Percentiles rank a stretch among this genome's conserved stretches.
Conservation (phyloP, 805 yeast species). For the Kazachstania taianensis region DNA sequence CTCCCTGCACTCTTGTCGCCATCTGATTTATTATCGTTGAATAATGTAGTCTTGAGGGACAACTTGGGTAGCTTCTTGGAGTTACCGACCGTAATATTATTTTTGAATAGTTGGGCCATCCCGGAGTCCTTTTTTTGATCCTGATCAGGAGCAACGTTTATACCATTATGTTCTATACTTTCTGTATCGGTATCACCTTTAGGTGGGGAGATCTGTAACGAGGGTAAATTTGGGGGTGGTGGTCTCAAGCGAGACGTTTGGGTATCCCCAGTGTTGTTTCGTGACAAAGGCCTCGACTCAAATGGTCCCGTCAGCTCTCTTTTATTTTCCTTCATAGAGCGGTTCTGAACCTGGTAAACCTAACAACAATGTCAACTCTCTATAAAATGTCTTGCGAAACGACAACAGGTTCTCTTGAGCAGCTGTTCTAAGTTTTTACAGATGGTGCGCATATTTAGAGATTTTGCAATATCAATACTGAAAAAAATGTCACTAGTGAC, state of each 20-base stretch:
- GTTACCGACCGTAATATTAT: slow-evolving; percentile 1
- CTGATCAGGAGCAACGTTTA: background rate
- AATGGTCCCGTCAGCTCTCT: slow-evolving; percentile 17
- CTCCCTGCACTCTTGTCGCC: background rate
- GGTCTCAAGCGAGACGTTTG: background rate
- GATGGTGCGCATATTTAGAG: no score
- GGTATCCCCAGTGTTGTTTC: slow-evolving; percentile 1
- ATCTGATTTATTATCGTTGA: slow-evolving; percentile 1
- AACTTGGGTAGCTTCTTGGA: slow-evolving; percentile 10
- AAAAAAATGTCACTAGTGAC: no score
- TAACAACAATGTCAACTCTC: no score
- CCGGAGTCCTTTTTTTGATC: slow-evolving; percentile 3
- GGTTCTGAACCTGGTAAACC: no score
- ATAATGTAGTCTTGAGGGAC: slow-evolving; percentile 8
- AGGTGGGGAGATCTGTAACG: slow-evolving; percentile 16
- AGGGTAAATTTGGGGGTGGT: slow-evolving; percentile 4
- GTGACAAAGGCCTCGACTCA: slow-evolving; percentile 7
- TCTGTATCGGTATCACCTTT: slow-evolving; percentile 4
- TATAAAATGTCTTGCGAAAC: no score
- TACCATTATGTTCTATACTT: slow-evolving; percentile 2
- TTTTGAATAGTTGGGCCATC: slow-evolving; percentile 10
- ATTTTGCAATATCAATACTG: no score
- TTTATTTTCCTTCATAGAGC: slow-evolving; percentile 3
- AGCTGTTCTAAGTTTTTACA: no score
- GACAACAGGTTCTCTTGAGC: no score